Conservation (phyloP, 2,329 filamentous ascomycete species). For the Colletotrichum zoysiae region DNA sequence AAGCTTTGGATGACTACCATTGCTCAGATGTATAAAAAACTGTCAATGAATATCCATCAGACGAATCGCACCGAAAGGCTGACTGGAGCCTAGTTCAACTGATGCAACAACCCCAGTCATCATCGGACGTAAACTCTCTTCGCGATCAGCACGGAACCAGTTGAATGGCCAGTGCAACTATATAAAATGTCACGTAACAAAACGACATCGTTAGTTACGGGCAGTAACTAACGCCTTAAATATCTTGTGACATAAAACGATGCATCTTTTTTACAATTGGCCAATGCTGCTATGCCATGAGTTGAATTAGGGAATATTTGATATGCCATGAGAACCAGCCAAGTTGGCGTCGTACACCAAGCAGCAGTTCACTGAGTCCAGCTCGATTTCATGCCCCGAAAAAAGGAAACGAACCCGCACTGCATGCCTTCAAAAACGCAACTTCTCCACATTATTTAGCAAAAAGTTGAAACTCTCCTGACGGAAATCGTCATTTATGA, state of each 20-base stretch:
- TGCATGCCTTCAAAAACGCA: slow-evolving; percentile 16
- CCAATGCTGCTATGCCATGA: too few relatives aligned
- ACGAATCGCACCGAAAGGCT: background rate
- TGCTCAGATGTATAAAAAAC: too few relatives aligned
- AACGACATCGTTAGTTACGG: too few relatives aligned
- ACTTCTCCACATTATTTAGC: slow-evolving; percentile 29
- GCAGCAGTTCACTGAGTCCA: background rate
- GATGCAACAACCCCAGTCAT: background rate
- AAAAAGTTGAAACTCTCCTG: slow-evolving; percentile 41
- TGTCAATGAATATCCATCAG: background rate
- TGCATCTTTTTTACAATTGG: too few relatives aligned
- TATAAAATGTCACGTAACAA: too few relatives aligned
- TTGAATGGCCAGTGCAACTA: background rate
- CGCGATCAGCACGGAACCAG: too few relatives aligned
- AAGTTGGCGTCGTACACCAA: too few relatives aligned
- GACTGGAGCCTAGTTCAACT: background rate
- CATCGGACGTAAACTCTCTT: background rate
- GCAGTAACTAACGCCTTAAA: too few relatives aligned
- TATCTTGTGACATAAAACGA: too few relatives aligned
- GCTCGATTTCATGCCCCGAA: background rate
- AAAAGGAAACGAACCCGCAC: background rate
- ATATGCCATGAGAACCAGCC: too few relatives aligned
- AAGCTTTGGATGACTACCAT: rapidly evolving
- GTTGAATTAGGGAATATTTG: background rate
- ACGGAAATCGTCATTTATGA: slow-evolving; percentile 44